Conservation (phyloP, 2,329 filamentous ascomycete genomes). For the Trichoderma sp. region DNA sequence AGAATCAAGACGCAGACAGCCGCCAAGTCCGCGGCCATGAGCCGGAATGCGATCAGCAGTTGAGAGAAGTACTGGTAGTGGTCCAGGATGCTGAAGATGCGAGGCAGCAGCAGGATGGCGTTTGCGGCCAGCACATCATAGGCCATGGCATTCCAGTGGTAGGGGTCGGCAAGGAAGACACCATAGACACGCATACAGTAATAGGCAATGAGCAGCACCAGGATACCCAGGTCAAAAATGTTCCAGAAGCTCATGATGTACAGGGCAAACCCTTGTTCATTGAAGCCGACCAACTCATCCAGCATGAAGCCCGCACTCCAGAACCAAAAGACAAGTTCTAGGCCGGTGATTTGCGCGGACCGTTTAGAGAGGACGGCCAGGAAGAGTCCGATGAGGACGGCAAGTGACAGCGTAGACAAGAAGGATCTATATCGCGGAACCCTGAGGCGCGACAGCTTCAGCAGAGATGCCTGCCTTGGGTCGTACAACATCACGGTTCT, state of each 20-base stretch:
- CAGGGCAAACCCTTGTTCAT: constrained; percentile 91
- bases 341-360: constrained; percentile 75
- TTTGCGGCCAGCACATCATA: constrained; percentile 94
- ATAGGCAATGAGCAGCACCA: constrained; percentile 83
- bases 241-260: constrained; percentile 99
- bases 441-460: constrained; percentile 87
- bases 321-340: constrained; percentile 94
- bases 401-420: constrained; percentile 84
- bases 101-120: constrained; percentile 84
- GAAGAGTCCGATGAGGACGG: constrained; percentile 81
- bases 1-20: constrained; percentile 83
- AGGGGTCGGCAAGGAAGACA: constrained; percentile 76
- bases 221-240: constrained; percentile 87
- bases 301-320: constrained; percentile 98
- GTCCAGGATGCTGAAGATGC: constrained; percentile 89
- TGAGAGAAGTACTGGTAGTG: constrained; percentile 97
- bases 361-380: constrained; percentile 76
- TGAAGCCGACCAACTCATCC: constrained; percentile 93
- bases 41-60: constrained; percentile 86
- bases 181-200: constrained; percentile 89
- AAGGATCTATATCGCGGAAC: constrained; percentile 92
- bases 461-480: constrained; percentile 82
- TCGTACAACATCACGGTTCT: constrained; percentile 87
- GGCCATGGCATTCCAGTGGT: constrained; percentile 77
- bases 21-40: constrained; percentile 89